These are phyloP conservation scores for Colletotrichum incanum DNA, from an alignment of 2,329 filamentous ascomycete species.

Conservation along the genomic window DNA sequence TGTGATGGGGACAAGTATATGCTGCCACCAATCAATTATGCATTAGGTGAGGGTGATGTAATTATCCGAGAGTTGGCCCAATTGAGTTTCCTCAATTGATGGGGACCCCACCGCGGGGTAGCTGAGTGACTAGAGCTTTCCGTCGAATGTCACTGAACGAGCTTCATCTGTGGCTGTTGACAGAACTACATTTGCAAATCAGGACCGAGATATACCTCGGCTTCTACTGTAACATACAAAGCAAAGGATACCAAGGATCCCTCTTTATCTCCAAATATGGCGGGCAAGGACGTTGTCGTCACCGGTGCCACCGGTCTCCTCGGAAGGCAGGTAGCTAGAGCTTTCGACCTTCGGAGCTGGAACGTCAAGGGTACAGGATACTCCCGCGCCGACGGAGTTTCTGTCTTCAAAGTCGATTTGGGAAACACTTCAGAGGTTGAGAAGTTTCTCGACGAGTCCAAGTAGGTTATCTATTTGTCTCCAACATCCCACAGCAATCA, in stretches of 20 bases:
- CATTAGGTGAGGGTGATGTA: constrained; percentile 37
- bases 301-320: constrained; percentile 90
- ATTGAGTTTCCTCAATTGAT: constrained; percentile 28
- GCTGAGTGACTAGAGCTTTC: constrained; percentile 34
- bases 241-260: neutral
- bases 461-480: constrained; percentile 59
- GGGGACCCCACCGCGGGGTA: constrained; percentile 41
- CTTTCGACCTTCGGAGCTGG: constrained; percentile 79
- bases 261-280: constrained; percentile 47
- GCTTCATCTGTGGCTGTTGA: neutral
- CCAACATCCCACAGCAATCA: neutral
- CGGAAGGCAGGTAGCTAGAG: constrained; percentile 82
- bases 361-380: constrained; percentile 81
- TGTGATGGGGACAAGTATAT: neutral
- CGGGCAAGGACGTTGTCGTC: constrained; percentile 74
- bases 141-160: neutral
- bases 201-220: neutral
- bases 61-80: constrained; percentile 32
- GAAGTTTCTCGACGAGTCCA: constrained; percentile 66
- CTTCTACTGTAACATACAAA: too few relatives aligned
- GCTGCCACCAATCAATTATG: constrained; percentile 4
- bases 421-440: constrained; percentile 63
- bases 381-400: constrained; percentile 79
- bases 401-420: constrained; percentile 75
- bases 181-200: neutral